Evolutionary conservation across 2,329 filamentous ascomycete genomes (phyloP).

Genomic region (Aspergillus glaucus): DNA sequence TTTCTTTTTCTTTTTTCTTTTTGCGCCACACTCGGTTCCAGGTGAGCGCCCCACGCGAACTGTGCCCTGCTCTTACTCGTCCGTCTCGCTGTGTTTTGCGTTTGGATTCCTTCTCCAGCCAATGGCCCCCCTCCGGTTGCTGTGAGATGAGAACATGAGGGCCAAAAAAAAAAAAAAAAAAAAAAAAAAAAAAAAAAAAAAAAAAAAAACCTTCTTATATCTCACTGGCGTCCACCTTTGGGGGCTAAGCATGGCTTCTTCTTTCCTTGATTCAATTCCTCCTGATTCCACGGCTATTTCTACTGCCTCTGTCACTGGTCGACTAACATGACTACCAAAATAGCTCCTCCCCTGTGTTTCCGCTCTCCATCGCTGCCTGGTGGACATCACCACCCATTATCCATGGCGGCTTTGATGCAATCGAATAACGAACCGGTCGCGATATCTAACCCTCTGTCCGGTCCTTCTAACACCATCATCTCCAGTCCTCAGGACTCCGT

Average conservation of each 20-base stretch:
- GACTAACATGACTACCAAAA: conserved; percentile 32
- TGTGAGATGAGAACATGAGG: background rate
- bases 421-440: conserved; percentile 36
- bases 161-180: background rate
- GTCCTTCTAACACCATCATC: conserved; percentile 22
- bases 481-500: conserved; percentile 25
- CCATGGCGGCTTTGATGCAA: conserved; percentile 40
- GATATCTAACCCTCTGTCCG: conserved; percentile 31
- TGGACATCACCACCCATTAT: conserved; percentile 25
- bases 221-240: background rate
- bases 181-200: too few relatives aligned
- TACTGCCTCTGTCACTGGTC: conserved; percentile 3
- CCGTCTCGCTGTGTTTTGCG: conserved; percentile 1
- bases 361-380: conserved; percentile 26
- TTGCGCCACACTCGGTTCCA: conserved; percentile 41
- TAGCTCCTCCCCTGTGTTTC: conserved; percentile 24
- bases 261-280: background rate
- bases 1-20: conserved; percentile 10
- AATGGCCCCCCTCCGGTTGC: conserved; percentile 2
- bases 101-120: conserved; percentile 13
- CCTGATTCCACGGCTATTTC: conserved; percentile 1
- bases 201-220: conserved; percentile 5
- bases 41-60: conserved; percentile 34
- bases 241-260: background rate
- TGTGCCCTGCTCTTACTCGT: conserved; percentile 12